Percentiles rank a stretch among this genome's conserved stretches.
These are phyloP conservation scores for Tricholoma sp. DNA, from an alignment of 768 basidiomycete genomes.

Conservation along the genomic window DNA sequence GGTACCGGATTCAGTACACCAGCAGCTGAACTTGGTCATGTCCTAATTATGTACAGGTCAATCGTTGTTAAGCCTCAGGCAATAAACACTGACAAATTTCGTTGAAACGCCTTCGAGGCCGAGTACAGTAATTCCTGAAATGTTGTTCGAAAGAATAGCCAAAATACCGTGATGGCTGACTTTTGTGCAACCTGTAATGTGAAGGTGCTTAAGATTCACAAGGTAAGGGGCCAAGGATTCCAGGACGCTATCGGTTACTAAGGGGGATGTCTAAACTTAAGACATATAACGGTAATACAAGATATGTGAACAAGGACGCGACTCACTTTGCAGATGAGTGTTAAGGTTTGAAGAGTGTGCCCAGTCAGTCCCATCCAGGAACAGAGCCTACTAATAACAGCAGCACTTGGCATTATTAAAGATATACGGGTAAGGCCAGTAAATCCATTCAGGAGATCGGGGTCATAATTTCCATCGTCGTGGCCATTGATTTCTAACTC, in stretches of 20 bases:
- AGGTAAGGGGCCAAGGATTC: constrained; percentile 45
- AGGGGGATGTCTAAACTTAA: constrained; percentile 44
- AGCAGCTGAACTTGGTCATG: constrained; percentile 38
- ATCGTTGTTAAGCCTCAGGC: background rate
- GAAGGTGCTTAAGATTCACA: constrained; percentile 46
- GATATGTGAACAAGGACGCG: background rate
- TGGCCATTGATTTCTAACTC: constrained; percentile 74
- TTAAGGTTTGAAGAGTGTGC: constrained; percentile 47
- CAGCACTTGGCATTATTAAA: constrained; percentile 68
- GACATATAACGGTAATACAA: background rate
- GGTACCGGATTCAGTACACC: constrained; percentile 28
- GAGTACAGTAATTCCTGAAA: constrained; percentile 44
- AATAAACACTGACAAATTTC: constrained; percentile 42
- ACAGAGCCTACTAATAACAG: constrained; percentile 44
- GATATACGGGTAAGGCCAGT: constrained; percentile 49
- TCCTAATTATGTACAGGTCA: constrained; percentile 38
- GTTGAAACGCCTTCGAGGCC: constrained; percentile 60
- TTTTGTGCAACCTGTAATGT: constrained; percentile 63
- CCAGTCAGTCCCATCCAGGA: constrained; percentile 46
- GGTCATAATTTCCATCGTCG: constrained; percentile 50
- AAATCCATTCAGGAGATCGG: constrained; percentile 45
- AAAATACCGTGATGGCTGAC: constrained; percentile 59
- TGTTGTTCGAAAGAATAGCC: constrained; percentile 41
- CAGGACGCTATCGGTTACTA: constrained; percentile 55
- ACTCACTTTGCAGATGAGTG: constrained; percentile 65